A percentile compares a stretch with the other conserved stretches of the same genome.
These are phyloP conservation scores for Stropharia rugosoannulata DNA, from an alignment of 768 basidiomycete species.

Conservation along the genomic window DNA sequence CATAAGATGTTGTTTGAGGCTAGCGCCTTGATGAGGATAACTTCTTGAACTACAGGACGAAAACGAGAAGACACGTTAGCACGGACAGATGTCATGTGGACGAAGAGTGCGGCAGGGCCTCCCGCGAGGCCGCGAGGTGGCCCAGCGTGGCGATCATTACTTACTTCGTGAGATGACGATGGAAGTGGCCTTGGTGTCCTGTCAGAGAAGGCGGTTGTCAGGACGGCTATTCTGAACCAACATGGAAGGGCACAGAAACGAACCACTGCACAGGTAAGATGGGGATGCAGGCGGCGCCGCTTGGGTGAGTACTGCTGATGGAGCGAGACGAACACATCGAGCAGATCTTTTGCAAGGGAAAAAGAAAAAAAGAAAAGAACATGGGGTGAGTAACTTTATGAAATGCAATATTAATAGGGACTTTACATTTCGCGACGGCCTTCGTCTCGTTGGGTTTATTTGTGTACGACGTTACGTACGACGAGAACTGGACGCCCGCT, in stretches of 20 bases:
- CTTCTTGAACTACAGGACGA: conserved; percentile 30
- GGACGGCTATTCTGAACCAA: conserved; percentile 7
- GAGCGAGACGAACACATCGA: conserved; percentile 47
- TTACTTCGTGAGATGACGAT: conserved; percentile 47
- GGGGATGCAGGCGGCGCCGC: conserved; percentile 47
- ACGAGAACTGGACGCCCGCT: conserved; percentile 50
- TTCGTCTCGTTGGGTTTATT: conserved; percentile 51
- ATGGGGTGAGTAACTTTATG: background rate
- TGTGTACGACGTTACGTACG: conserved; percentile 54
- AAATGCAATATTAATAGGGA: conserved; percentile 1
- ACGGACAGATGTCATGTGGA: no score
- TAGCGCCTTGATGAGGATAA: conserved; percentile 33
- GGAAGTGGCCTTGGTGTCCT: conserved; percentile 49
- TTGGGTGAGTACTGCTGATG: conserved; percentile 50
- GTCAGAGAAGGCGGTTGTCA: conserved; percentile 12
- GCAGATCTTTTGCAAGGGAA: conserved; percentile 37
- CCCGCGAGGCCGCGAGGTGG: no score
- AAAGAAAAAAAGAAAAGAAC: background rate
- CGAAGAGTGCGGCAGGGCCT: no score
- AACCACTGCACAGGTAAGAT: conserved; percentile 60
- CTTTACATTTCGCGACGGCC: conserved; percentile 53
- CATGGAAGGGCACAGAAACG: conserved; percentile 19
- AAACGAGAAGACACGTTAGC: background rate
- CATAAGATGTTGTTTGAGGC: conserved; percentile 32
- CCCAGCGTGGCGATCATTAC: conserved; percentile 12